Base-by-base conservation (phyloP, 2,329 filamentous ascomycete genomes). In the Xylaria sp. region DNA sequence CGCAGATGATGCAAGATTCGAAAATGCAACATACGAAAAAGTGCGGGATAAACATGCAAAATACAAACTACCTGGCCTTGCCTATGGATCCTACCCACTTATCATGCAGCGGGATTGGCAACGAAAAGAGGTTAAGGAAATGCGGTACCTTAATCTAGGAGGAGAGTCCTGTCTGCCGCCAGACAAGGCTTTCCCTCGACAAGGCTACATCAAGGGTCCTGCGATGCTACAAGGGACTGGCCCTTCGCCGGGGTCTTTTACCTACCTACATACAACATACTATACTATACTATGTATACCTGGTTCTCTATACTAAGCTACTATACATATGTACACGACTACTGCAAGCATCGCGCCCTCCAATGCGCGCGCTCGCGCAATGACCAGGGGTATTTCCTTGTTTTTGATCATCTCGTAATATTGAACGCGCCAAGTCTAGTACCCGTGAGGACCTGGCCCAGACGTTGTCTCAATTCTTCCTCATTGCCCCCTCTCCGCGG, bases 181-280 rank as follows among this genome's bases (percentile, higher is more conserved):
- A 27, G 55, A 32, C 39, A 32, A 47, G 54, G 39, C 55, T 58
- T 47, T 32, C 21, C 21, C 24, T 58, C 4, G 21, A 56, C 61
- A 51, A 64, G 53, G 61, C 61, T 64, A 64, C 53, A 24, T 27
- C 27, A 57, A 64, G 61, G 61, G 42, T 57, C 39, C 30, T 32
- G 39, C 42, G 30, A 50, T 21, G 24, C 51, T 64, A 19, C 51
- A 64, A 57, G 61, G 47, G 21, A 9, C 11, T 8, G 60, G 24
- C 24, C 24, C 50, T 34, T 62, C 32, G 47, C 60, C 48, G 30
- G 51, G 36, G n/a, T 42, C 4, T 17, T 11, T 4, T 42, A 42
- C 39, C 39, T 14, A 42, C 39, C 11, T 42, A 42, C 14, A 42
- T 5, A 42, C 39, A 27, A 2, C 4, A 27, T 27, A 27, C 24